Base-by-base conservation (phyloP, 257 asterid genomes). In the Fraxinus excelsior region DNA sequence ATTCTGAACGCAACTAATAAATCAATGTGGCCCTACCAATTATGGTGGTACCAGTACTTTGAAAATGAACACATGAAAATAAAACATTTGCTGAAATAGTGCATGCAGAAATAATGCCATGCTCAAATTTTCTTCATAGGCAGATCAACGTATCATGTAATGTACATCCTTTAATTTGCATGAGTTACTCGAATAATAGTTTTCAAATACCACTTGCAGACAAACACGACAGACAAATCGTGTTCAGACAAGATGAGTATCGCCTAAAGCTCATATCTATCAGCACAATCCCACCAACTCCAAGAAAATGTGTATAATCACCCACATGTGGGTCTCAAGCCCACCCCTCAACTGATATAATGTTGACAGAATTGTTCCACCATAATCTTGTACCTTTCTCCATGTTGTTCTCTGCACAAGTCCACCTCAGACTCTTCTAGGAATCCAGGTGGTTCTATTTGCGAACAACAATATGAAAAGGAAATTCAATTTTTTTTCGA, bases 271-370 rank as follows among this genome's bases (percentile, higher is more conserved):
- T 51, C 58, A 38, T 60, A 38, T 60, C 25, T 71, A n/a, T 71
- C 65, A 26, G 64, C 32, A 65, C 51, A 74, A 67, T 32, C 75
- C 51, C 79, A 82, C 77, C 76, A 66, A 80, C 77, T 82, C 85
- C 80, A 79, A 79, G 74, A 83, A 80, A 78, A 74, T 69, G 74
- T 66, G 72, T 84, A 82, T 78, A 78, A 81, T 70, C 79, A 77
- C 78, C 89, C 32, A 86, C 86, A 81, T 80, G 90, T 86, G 94
- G 97, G 92, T 76, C 91, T 75, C 81, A 71, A 80, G 73, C 86
- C 86, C 87, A 86, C 79, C 32, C 74, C 81, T 80, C 85, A 78
- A 83, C 74, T 74, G 69, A 76, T 76, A 82, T 35, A 62, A 77
- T 82, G 71, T 78, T 74, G 83, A 83, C 88, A 84, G 83, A 84